A percentile compares a stretch with the other conserved stretches of the same genome.
Conservation (phyloP, 2,329 filamentous ascomycete species). For the Beauveria rudraprayagi region DNA sequence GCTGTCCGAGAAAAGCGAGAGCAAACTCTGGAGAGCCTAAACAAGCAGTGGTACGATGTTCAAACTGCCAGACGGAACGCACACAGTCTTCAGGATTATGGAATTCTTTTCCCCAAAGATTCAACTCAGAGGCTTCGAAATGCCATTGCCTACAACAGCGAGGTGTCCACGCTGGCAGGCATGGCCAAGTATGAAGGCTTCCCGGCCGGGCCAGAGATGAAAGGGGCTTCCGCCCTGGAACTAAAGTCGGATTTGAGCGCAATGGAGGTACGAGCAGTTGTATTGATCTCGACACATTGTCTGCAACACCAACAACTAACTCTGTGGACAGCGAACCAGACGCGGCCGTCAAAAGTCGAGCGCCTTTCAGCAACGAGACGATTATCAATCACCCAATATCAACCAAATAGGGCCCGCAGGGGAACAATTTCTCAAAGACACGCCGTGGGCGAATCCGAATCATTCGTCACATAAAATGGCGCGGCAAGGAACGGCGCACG, state of each 20-base stretch:
- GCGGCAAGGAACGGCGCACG: slow-evolving; percentile 21
- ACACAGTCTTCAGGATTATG: slow-evolving; percentile 72
- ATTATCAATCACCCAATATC: slow-evolving; percentile 41
- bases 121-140: slow-evolving; percentile 72
- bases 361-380: slow-evolving; percentile 33
- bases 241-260: slow-evolving; percentile 80
- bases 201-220: slow-evolving; percentile 83
- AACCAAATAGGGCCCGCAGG: slow-evolving; percentile 57
- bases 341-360: slow-evolving; percentile 30
- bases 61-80: slow-evolving; percentile 81
- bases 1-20: slow-evolving; percentile 76
- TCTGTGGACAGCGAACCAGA: slow-evolving; percentile 24
- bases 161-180: slow-evolving; percentile 84
- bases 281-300: neutral
- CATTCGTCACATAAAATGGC: slow-evolving; percentile 57
- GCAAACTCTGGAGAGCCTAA: slow-evolving; percentile 67
- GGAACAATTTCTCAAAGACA: slow-evolving; percentile 82
- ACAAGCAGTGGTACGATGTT: slow-evolving; percentile 86
- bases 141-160: slow-evolving; percentile 86
- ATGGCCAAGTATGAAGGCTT: slow-evolving; percentile 95
- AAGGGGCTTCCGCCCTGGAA: slow-evolving; percentile 61
- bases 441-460: slow-evolving; percentile 87
- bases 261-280: slow-evolving; percentile 58
- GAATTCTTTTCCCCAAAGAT: slow-evolving; percentile 70
- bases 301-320: neutral